A percentile compares a stretch with the other conserved stretches of the same genome.
These are phyloP conservation scores for Sporothrix sp. DNA, from an alignment of 2,329 filamentous ascomycete species.

Conservation along the genomic window DNA sequence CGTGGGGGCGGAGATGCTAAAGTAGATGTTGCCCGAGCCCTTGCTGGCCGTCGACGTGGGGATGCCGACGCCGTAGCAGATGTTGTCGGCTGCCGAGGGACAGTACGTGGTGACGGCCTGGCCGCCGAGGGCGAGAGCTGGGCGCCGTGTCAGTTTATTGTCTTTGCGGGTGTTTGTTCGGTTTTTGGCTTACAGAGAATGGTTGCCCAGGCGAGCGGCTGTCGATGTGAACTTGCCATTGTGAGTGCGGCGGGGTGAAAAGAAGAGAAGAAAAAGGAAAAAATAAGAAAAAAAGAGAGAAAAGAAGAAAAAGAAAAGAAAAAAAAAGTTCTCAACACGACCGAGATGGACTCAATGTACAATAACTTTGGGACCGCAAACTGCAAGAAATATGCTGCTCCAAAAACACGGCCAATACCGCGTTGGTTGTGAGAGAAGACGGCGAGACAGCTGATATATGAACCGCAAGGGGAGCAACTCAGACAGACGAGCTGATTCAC, in stretches of 20 bases:
- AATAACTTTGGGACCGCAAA: too few relatives aligned
- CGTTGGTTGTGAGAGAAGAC: too few relatives aligned
- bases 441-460: too few relatives aligned
- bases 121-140: slow-evolving; percentile 9
- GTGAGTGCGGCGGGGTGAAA: not conserved
- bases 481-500: not conserved
- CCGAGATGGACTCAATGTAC: too few relatives aligned
- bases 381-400: too few relatives aligned
- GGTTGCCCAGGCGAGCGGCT: not conserved
- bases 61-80: slow-evolving; percentile 49
- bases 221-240: not conserved
- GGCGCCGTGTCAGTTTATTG: not conserved
- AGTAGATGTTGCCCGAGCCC: slow-evolving; percentile 47
- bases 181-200: not conserved
- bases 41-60: slow-evolving; percentile 39
- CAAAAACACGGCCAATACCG: too few relatives aligned
- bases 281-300: too few relatives aligned
- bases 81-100: slow-evolving; percentile 27
- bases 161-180: not conserved
- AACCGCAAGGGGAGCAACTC: too few relatives aligned
- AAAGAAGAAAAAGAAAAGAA: not conserved
- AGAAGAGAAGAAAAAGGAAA: too few relatives aligned
- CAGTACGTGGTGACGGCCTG: slow-evolving; percentile 26
- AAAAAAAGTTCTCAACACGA: too few relatives aligned
- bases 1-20: slow-evolving; percentile 48